Evolutionary conservation across 257 asterid genomes (phyloP), one percentile per base, ranked within the genome.

Genomic region (Scutellaria barbata): DNA sequence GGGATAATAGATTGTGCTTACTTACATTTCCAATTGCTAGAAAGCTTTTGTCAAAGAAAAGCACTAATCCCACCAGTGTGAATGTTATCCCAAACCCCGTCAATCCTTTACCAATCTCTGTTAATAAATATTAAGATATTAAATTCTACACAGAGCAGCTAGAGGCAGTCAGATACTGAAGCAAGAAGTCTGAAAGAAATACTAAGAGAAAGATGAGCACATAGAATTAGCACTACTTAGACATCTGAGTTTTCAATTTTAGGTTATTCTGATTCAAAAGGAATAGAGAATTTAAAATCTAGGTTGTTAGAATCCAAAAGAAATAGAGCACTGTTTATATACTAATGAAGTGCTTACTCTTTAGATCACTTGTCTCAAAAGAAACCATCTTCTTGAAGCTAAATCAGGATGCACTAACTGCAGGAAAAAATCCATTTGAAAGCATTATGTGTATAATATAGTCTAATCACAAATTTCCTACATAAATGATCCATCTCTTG

Each of bases 61-160:
- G 56, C n/a, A 76, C 4, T 25, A 79, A 61, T 43, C 89, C 89
- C 37, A 74, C 1, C 25, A 41, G 40, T 25, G 74, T 76, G 76
- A 71, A 79, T 5, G 74, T 9, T 13, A 69, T 67, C 30, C 88
- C 88, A 71, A 71, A 63, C 14, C 72, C 77, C 47, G 77, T 82
- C 81, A 81, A 63, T 58, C 81, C 84, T n/a, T 39, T 64, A 56
- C 86, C 88, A 53, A 79, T 68, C 79, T 76, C 88, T 84, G 80
- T 64, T 53, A 48, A 52, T 42, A 75, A 42, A 48, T 59, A 45
- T 17, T 17, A 25, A 42, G 8, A 33, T 50, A 39, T 48, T 50
- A 60, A 10, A 46, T 11, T 35, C 50, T 16, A 58, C 10, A 65
- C 25, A 10, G 18, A 33, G 46, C 35, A 57, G 22, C 42, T 47